Conservation (phyloP, 164 flowering plant genomes). For the grape (Vitis vinifera) region ASM3070453v1 NC_081821.1:5908001-5908500, state of each 20-base stretch:
- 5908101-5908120: slow-evolving; percentile 28
- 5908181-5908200: slow-evolving; percentile 34
- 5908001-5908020: slow-evolving; percentile 65
- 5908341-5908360: slow-evolving; percentile 62
- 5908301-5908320: slow-evolving; percentile 31
- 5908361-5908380: slow-evolving; percentile 46
- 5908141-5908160: slow-evolving; percentile 33
- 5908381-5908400: slow-evolving; percentile 39
- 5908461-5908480: not conserved
- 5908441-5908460: not conserved
- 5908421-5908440: slow-evolving; percentile 17
- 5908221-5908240: slow-evolving; percentile 29
- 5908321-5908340: slow-evolving; percentile 50
- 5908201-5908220: slow-evolving; percentile 27
- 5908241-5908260: slow-evolving; percentile 33
- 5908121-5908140: slow-evolving; percentile 35
- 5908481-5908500: not conserved
- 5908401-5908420: slow-evolving; percentile 33
- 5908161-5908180: slow-evolving; percentile 31
- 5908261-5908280: slow-evolving; percentile 32
- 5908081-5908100: slow-evolving; percentile 25
- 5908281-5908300: slow-evolving; percentile 21
- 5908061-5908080: slow-evolving; percentile 22
- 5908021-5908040: slow-evolving; percentile 37
- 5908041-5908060: slow-evolving; percentile 33